Conservation (phyloP, 495 filamentous ascomycete species). For the Podospora appendiculata region DNA sequence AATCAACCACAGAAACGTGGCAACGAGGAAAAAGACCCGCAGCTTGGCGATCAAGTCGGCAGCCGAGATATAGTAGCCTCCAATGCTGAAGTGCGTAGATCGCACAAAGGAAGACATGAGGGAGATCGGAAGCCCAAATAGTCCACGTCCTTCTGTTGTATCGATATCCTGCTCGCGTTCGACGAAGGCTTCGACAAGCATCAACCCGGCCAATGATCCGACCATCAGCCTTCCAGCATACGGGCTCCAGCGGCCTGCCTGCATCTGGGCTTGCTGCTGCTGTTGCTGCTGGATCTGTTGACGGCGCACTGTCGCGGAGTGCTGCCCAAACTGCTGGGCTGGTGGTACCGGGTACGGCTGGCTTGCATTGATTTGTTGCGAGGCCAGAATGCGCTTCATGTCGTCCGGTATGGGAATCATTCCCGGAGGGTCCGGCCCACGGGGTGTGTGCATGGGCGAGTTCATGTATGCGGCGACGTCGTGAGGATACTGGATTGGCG, state of each 20-base stretch:
- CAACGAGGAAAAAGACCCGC: conserved; percentile 57
- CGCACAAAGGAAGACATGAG: conserved; percentile 37
- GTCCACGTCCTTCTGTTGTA: conserved; percentile 55
- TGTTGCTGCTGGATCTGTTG: conserved; percentile 42
- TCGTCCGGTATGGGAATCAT: conserved; percentile 72
- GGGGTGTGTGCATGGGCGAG: conserved; percentile 24
- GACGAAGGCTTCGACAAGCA: conserved; percentile 74
- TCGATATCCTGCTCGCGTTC: conserved; percentile 50
- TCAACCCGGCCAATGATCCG: conserved; percentile 81
- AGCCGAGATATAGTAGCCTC: conserved; percentile 39
- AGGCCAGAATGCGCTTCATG: conserved; percentile 59
- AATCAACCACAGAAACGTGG: conserved; percentile 59
- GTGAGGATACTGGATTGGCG: conserved; percentile 39
- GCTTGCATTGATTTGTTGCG: conserved; percentile 33
- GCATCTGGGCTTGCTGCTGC: conserved; percentile 27
- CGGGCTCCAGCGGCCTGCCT: conserved; percentile 34
- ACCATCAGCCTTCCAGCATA: conserved; percentile 76
- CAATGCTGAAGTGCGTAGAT: conserved; percentile 32
- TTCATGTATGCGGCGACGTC: conserved; percentile 23
- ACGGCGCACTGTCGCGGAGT: conserved; percentile 32
- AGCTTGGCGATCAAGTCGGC: conserved; percentile 37
- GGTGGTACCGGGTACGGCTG: conserved; percentile 38
- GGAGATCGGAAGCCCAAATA: conserved; percentile 59
- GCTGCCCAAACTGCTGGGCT: conserved; percentile 24
- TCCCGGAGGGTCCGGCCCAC: conserved; percentile 44